Conservation (phyloP, 73 alveolate genomes). For the Stentor roeselii region DNA sequence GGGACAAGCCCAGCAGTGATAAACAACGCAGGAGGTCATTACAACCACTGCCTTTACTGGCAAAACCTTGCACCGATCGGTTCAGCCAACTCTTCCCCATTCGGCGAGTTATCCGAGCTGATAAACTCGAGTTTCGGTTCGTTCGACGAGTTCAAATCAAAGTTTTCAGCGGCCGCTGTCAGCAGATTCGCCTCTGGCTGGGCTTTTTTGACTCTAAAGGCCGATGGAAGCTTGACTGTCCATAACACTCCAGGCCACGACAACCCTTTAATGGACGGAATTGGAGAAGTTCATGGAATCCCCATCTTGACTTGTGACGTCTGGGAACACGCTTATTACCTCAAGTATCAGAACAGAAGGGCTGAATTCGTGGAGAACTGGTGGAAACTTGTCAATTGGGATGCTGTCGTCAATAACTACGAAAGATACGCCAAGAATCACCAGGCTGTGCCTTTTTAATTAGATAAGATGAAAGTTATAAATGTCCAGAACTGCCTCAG, state of each 20-base stretch:
- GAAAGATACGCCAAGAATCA: conserved; percentile 54
- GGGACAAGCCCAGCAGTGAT: conserved; percentile 24
- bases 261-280: conserved; percentile 54
- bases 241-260: conserved; percentile 55
- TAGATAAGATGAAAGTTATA: background rate
- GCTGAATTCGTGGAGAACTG: conserved; percentile 49
- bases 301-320: conserved; percentile 50
- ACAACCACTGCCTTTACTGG: conserved; percentile 61
- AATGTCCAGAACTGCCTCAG: background rate
- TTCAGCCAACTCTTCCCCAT: conserved; percentile 39
- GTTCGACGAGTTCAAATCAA: conserved; percentile 48
- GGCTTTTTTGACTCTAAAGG: conserved; percentile 48
- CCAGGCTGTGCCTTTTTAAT: conserved; percentile 21
- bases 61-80: conserved; percentile 47
- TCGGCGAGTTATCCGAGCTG: conserved; percentile 34
- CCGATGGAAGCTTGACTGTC: conserved; percentile 41
- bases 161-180: conserved; percentile 38
- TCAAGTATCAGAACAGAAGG: conserved; percentile 51
- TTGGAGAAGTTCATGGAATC: conserved; percentile 33
- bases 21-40: conserved; percentile 46
- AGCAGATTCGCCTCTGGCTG: conserved; percentile 56
- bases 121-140: conserved; percentile 40
- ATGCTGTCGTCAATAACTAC: conserved; percentile 43
- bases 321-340: conserved; percentile 63
- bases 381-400: conserved; percentile 61